Evolutionary conservation across 768 basidiomycete species (phyloP).

Genomic region (Russula dissimulans): DNA sequence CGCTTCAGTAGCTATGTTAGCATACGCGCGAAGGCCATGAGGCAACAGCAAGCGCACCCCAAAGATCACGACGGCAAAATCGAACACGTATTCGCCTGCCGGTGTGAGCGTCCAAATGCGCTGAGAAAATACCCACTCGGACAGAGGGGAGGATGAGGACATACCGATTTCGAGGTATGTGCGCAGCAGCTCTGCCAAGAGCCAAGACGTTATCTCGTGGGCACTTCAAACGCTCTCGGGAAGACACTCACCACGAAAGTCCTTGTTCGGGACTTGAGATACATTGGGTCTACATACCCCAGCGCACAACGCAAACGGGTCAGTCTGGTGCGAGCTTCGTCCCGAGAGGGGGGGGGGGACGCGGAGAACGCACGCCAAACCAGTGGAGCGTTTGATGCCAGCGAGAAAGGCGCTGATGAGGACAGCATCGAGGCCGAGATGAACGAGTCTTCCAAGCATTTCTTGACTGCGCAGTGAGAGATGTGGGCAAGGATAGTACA

Average conservation of each 20-base stretch:
- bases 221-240: not conserved
- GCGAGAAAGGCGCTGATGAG: constrained; percentile 76
- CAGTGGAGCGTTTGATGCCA: constrained; percentile 76
- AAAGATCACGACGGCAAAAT: constrained; percentile 76
- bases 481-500: not conserved
- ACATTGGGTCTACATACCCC: constrained; percentile 53
- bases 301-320: not conserved
- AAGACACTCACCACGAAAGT: constrained; percentile 62
- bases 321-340: not conserved
- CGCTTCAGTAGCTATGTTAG: constrained; percentile 35
- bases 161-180: constrained; percentile 76
- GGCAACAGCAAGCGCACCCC: constrained; percentile 45
- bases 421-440: constrained; percentile 67
- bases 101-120: not conserved
- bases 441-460: constrained; percentile 65
- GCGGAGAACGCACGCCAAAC: constrained; percentile 58
- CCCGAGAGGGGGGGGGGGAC: not conserved
- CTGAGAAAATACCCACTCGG: constrained; percentile 8
- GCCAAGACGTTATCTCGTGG: not conserved
- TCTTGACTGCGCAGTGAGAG: not conserved
- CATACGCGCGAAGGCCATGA: not conserved
- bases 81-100: constrained; percentile 78
- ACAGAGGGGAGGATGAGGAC: not conserved
- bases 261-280: constrained; percentile 76
- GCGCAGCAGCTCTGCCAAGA: constrained; percentile 49